Base-by-base conservation (phyloP, 1,284 basidiomycete species). In the Porodaedalea pini region DNA sequence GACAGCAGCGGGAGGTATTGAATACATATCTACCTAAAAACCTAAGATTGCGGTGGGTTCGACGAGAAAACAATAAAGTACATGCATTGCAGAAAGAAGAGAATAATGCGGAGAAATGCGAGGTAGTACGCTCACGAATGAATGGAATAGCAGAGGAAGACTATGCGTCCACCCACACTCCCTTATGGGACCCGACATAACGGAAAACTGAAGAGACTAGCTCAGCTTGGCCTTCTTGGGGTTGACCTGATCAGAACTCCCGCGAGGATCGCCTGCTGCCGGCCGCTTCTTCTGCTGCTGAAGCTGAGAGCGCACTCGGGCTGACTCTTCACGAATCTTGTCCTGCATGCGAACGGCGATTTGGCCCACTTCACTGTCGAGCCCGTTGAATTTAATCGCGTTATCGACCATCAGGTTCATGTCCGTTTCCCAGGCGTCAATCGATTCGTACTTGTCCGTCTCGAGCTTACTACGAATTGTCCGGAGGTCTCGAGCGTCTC, bases 381-480 rank as follows among this genome's bases (percentile, higher is more conserved):
- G 73, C 0, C 89, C 89, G 66, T 97, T 97, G 78, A 94, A 97
- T 47, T 78, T 81, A 69, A 90, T 82, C 36, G 92, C 91, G 68
- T 96, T 97, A 59, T 80, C 70, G 55, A 92, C 72, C 92, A 97
- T 95, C 36, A 95, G 77, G 53, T 86, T 82, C 58, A 94, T 72
- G 68, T 97, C 94, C 7, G 82, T 85, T 66, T 91, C 88, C 64
- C 95, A 86, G 0, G 80, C 83, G 37, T 89, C 88, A 40, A 86
- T 71, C 1, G 81, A 80, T 37, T 89, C 87, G 70, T 94, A 95
- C 70, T 86, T 88, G 75, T 94, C 92, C 29, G 72, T 72, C 57
- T 96, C 90, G 57, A 98, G 76, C 67, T 92, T 94, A 62, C 78
- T 75, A 62, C 87, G 84, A 68, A 99, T 96, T 39, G 89, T 85